Base-by-base conservation (phyloP, 192 early-diverging fungal species). In the Jimgerdemannia flammicorona region DNA sequence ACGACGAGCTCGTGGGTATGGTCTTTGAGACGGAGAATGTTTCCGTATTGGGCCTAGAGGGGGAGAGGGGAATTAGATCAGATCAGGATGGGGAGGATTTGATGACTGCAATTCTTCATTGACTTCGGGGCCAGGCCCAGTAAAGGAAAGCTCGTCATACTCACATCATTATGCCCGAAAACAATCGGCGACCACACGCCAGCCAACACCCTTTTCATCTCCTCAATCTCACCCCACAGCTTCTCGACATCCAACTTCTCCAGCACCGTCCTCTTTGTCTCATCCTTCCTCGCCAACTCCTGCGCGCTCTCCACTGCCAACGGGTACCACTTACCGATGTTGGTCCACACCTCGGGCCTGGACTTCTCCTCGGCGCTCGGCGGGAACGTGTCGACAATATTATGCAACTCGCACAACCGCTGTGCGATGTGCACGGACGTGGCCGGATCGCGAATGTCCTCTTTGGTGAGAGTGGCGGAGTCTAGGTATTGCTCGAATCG, bases 91-190 rank as follows among this genome's bases (percentile, higher is more conserved):
- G 14, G 6, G 9, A 29, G 17, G 4, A 3, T 43, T 42, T 19
- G 59, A 17, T 43, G n/a, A 18, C 44, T 44, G 19, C 14, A 40
- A 54, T 3, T 59, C 17, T 70, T 43, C 2, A 44, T 76, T 1
- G 10, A 70, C 39, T 19, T 71, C n/a, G 72, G 29, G 29, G 29
- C 29, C 29, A 29, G 29, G 29, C 29, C 29, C 29, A 29, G 65
- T 42, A 10, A 44, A 14, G 10, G 18, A 14, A 14, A 59, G 49
- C 14, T 0, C 10, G 43, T 69, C n/a, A 54, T 42, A 80, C 80
- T 87, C 86, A 90, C 87, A 76, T 97, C 95, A 72, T 93, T 95
- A 78, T 97, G 95, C n/a, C 91, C 90, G 85, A 97, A 96, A 14
- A 97, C 93, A 0, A 95, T 73, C 1, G 95, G 94, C 4, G 85